Evolutionary conservation across 2,329 filamentous ascomycete genomes (phyloP).

Genomic region (Aspergillus sp.): DNA sequence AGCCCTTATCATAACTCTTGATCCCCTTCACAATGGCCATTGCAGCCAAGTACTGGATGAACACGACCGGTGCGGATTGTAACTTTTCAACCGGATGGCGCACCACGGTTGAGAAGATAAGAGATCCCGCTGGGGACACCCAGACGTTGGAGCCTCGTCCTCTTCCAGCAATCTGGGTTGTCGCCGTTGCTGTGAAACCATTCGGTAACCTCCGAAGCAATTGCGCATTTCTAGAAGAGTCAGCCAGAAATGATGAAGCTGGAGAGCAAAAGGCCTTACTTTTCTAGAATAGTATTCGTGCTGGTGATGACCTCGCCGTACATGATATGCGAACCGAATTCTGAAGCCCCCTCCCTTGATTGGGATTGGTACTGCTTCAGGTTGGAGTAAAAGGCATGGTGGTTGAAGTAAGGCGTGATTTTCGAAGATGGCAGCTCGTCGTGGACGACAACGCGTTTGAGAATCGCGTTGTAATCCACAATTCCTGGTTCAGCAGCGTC

Average conservation of each 20-base stretch:
- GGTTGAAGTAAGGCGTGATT: slow-evolving; percentile 81
- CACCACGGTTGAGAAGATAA: slow-evolving; percentile 85
- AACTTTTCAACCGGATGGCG: slow-evolving; percentile 74
- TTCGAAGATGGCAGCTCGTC: slow-evolving; percentile 65
- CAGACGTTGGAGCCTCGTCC: slow-evolving; percentile 91
- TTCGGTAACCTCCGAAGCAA: slow-evolving; percentile 71
- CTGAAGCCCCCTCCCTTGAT: slow-evolving; percentile 49
- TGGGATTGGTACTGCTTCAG: slow-evolving; percentile 62
- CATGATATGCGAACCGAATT: slow-evolving; percentile 73
- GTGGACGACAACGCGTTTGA: slow-evolving; percentile 72
- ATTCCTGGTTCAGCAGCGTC: slow-evolving; percentile 51
- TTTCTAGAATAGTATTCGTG: slow-evolving; percentile 89
- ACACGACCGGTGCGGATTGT: slow-evolving; percentile 73
- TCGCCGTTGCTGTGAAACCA: slow-evolving; percentile 84
- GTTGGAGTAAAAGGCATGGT: slow-evolving; percentile 70
- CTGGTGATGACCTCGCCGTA: slow-evolving; percentile 92
- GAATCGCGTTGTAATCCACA: slow-evolving; percentile 67
- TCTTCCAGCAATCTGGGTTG: slow-evolving; percentile 79
- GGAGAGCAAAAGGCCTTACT: slow-evolving; percentile 45
- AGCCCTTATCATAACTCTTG: slow-evolving; percentile 71
- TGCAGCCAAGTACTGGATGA: slow-evolving; percentile 88
- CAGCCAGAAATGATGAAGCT: slow-evolving; percentile 1
- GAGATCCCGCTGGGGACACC: slow-evolving; percentile 79
- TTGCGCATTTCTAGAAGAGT: slow-evolving; percentile 60
- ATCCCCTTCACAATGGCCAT: slow-evolving; percentile 83